Evolutionary conservation across 2,329 filamentous ascomycete genomes (phyloP).

Genomic region (Neonectria punicea): DNA sequence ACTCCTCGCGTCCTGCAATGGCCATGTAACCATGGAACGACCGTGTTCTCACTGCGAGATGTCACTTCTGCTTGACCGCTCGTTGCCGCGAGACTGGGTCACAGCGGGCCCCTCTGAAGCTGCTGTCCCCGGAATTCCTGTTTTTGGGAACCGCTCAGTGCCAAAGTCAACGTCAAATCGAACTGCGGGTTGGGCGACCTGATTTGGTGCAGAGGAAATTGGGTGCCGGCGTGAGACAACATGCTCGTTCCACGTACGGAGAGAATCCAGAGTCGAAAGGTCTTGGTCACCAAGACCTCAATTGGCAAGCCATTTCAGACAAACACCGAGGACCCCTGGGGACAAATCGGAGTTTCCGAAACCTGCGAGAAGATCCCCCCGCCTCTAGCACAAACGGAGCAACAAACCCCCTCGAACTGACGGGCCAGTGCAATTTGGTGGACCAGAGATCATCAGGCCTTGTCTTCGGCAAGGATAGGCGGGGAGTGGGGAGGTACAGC

Average conservation of each 20-base stretch:
- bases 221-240: neutral
- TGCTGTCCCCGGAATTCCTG: neutral
- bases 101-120: neutral
- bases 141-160: neutral
- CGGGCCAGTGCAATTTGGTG: constrained; percentile 16
- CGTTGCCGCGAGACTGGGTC: neutral
- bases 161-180: neutral
- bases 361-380: constrained; percentile 6
- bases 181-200: neutral
- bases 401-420: constrained; percentile 14
- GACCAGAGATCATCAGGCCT: constrained; percentile 7
- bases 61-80: constrained; percentile 17
- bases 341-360: constrained; percentile 11
- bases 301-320: constrained; percentile 8
- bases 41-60: neutral
- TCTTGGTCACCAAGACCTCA: neutral
- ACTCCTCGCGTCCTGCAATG: constrained; percentile 1
- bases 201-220: neutral
- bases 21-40: neutral
- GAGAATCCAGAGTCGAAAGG: neutral
- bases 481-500: constrained; percentile 1
- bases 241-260: neutral
- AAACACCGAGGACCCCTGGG: neutral
- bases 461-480: constrained; percentile 9
- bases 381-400: neutral